Evolutionary conservation across 805 yeast genomes (phyloP).

Genomic region (Saccharomycopsis guyanensis): DNA sequence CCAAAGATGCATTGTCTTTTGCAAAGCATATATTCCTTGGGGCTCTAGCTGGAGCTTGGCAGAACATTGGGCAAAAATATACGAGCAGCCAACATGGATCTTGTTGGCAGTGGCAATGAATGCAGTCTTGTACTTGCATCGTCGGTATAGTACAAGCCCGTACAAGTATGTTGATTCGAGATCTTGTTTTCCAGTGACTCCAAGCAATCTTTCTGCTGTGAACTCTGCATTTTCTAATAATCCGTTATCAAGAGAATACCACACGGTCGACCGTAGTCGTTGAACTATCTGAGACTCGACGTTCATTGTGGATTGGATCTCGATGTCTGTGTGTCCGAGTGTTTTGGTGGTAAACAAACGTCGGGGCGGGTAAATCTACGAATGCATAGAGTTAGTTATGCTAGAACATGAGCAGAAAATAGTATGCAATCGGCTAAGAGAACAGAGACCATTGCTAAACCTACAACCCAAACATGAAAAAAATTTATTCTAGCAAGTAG

Average conservation of each 20-base stretch:
- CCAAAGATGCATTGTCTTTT: conserved; percentile 34
- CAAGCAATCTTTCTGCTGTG: conserved; percentile 72
- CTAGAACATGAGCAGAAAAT: too few relatives aligned
- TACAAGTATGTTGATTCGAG: conserved; percentile 61
- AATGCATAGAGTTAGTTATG: too few relatives aligned
- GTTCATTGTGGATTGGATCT: conserved; percentile 11
- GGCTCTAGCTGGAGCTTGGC: conserved; percentile 43
- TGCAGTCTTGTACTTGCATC: conserved; percentile 54
- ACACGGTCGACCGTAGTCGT: conserved; percentile 48
- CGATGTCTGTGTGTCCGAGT: too few relatives aligned
- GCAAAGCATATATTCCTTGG: conserved; percentile 55
- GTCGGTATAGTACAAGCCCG: conserved; percentile 57
- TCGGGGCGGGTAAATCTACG: too few relatives aligned
- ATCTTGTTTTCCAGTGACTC: conserved; percentile 39
- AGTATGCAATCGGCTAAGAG: too few relatives aligned
- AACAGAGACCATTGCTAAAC: too few relatives aligned
- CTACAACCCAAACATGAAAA: too few relatives aligned
- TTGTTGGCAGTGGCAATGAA: conserved; percentile 41
- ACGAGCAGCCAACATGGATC: conserved; percentile 67
- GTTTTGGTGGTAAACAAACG: too few relatives aligned
- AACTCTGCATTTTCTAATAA: conserved; percentile 72
- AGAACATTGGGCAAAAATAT: conserved; percentile 64
- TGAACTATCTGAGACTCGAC: conserved; percentile 26
- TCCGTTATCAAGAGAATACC: conserved; percentile 67
- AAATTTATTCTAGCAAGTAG: too few relatives aligned